Evolutionary conservation across 2,329 filamentous ascomycete species (phyloP).

Genomic region (Chrysoporthe austroafricana): DNA sequence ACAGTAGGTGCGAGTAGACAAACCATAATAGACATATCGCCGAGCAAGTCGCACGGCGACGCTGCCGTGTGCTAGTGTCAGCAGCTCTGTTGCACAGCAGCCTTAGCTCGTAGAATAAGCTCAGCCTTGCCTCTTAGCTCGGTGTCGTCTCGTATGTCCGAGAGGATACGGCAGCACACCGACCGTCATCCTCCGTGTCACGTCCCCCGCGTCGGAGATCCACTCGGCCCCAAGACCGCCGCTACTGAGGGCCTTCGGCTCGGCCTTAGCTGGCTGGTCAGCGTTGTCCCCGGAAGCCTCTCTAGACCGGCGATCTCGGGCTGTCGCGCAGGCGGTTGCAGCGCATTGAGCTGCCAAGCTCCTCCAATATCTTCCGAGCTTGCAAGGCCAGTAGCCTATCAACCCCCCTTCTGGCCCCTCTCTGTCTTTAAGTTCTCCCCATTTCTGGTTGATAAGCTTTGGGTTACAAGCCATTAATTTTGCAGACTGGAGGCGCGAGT

Average conservation of each 20-base stretch:
- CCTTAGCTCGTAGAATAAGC: not conserved
- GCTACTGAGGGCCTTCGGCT: not conserved
- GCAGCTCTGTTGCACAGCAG: not conserved
- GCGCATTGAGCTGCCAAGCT: no score
- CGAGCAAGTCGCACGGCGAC: not conserved
- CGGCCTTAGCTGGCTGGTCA: not conserved
- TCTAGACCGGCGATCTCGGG: not conserved
- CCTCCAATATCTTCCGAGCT: no score
- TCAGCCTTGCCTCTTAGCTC: not conserved
- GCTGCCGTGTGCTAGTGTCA: not conserved
- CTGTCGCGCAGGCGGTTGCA: not conserved
- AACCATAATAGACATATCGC: not conserved
- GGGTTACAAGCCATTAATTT: not conserved
- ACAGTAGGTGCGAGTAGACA: not conserved
- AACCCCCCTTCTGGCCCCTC: not conserved
- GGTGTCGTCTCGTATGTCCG: not conserved
- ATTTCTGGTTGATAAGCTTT: not conserved
- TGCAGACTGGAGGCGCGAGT: no score
- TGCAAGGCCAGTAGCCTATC: not conserved
- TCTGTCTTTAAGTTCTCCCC: not conserved
- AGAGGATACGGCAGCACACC: not conserved
- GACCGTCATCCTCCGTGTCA: not conserved
- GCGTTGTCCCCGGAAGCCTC: not conserved
- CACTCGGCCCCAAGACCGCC: not conserved
- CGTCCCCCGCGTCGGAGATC: not conserved